Base-by-base conservation (phyloP, 495 filamentous ascomycete species). In the Penicillium ucsense region DNA sequence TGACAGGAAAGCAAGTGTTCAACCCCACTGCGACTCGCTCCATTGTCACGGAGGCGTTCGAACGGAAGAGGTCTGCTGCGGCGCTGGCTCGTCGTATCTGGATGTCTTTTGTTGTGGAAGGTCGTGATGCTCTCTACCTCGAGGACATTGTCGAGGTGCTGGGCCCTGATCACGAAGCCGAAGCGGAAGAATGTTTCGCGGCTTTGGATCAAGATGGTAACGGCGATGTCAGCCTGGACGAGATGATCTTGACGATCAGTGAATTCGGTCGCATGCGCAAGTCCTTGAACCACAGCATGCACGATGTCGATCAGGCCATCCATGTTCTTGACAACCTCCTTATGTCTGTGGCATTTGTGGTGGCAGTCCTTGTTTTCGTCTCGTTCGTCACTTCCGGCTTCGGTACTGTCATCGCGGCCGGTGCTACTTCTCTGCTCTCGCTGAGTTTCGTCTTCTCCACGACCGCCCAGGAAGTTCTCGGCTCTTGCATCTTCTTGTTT, bases 81-180 rank as follows among this genome's bases (percentile, higher is more conserved):
- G 92, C 91, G 29, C 68, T 98, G 50, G 92, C 89, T 5, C 83
- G 80, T 52, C 83, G 92, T 61, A 81, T 98, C 49, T 98, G 92
- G 92, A 95, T 95, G 88, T 95, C 89, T 3, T 96, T 96, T 60
- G 92, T 96, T 8, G 80, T 89, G 10, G 90, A 96, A 63, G 91
- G 87, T 39, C 81, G 82, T 37, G 85, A 94, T 36, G 69, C 85
- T 5, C 72, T 98, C 30, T 89, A 75, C 50, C 62, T 74, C 30
- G 88, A 94, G 6, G 92, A 98, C 58, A 73, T 98, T 41, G 48
- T 81, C 8, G 92, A 97, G 59, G 90, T 96, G 6, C 80, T 98
- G 46, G 92, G 92, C 3, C 65, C 73, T 1, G 77, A 80, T 5
- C 78, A 83, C 45, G 73, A 79, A 38, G 68, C 71, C 0, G 86